Evolutionary conservation across 2,329 filamentous ascomycete species (phyloP).

Genomic region (Rutstroemia sp.): DNA sequence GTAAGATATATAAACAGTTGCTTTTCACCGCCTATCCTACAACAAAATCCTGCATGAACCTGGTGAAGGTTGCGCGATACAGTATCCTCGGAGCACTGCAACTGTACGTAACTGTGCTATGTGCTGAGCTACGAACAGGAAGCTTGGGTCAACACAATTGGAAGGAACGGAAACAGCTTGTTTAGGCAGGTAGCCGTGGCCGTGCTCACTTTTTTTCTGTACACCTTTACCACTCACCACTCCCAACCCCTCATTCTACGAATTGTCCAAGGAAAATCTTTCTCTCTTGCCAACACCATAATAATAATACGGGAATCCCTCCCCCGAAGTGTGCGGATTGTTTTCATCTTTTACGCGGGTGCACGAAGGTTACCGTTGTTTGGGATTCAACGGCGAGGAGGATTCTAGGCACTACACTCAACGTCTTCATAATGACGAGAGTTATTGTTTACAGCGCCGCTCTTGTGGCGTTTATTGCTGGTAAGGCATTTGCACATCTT

Average conservation of each 20-base stretch:
- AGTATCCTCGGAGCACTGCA: too few species aligned
- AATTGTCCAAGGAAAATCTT: neutral
- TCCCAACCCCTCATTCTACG: neutral
- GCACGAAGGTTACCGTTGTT: slow-evolving; percentile 8
- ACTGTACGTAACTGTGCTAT: too few species aligned
- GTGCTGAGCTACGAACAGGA: neutral
- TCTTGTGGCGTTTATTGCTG: slow-evolving; percentile 36
- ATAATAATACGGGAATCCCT: neutral
- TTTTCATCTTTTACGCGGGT: neutral
- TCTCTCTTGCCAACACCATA: neutral
- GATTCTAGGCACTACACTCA: neutral
- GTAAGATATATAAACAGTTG: neutral
- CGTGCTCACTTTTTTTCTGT: neutral
- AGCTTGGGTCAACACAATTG: neutral
- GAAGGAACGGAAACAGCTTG: neutral
- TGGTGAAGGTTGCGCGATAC: neutral
- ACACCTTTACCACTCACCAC: neutral
- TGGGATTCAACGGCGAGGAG: slow-evolving; percentile 8
- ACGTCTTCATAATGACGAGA: slow-evolving; percentile 33
- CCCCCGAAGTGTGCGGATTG: neutral
- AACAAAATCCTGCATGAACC: neutral
- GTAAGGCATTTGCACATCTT: slow-evolving; percentile 38
- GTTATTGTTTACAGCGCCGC: slow-evolving; percentile 34
- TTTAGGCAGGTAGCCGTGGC: neutral
- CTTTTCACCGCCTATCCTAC: neutral